Percentiles rank a stretch among this genome's conserved stretches.
phyloP scores from a whole-genome alignment of 805 yeast genomes.

The Teunomyces lycoperdinae region DNA sequence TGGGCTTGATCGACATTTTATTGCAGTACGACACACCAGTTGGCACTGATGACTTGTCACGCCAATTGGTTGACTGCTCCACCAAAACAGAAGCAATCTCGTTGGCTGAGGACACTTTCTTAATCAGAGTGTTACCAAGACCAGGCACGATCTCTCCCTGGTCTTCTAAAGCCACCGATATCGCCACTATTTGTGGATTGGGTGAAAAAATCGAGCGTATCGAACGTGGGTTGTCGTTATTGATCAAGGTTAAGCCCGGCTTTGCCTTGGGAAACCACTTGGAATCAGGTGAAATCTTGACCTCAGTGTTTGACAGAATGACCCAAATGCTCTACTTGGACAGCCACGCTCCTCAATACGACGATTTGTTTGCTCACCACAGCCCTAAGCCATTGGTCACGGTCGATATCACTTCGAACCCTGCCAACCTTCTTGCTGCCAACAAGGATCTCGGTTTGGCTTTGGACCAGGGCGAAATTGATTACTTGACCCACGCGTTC shows the following conservation, averaged over 20 bases:
- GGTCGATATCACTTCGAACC: conserved; percentile 59
- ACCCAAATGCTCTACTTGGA: conserved; percentile 67
- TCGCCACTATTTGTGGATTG: conserved; percentile 84
- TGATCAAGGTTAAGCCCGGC: conserved; percentile 69
- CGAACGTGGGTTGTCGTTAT: conserved; percentile 84
- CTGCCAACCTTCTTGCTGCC: conserved; percentile 65
- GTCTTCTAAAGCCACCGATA: conserved; percentile 98
- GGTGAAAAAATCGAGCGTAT: conserved; percentile 69
- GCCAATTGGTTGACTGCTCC: conserved; percentile 35
- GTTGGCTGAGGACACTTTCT: conserved; percentile 41
- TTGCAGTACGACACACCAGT: conserved; percentile 72
- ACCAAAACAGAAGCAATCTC: conserved; percentile 23
- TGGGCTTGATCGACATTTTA: conserved; percentile 53
- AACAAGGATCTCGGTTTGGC: conserved; percentile 88
- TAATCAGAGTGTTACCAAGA: conserved; percentile 83
- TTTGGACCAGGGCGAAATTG: conserved; percentile 90
- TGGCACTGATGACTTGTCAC: conserved; percentile 48
- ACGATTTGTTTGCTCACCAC: conserved; percentile 75
- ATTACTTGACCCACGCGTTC: conserved; percentile 81
- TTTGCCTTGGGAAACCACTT: conserved; percentile 60
- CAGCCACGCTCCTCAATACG: conserved; percentile 58
- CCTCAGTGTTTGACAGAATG: conserved; percentile 89
- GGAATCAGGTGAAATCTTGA: conserved; percentile 52
- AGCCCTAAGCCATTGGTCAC: conserved; percentile 78
- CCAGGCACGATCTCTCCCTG: conserved; percentile 97